These are phyloP conservation scores for Panaeolus cyanescens DNA, from an alignment of 768 basidiomycete genomes.

Conservation along the genomic window DNA sequence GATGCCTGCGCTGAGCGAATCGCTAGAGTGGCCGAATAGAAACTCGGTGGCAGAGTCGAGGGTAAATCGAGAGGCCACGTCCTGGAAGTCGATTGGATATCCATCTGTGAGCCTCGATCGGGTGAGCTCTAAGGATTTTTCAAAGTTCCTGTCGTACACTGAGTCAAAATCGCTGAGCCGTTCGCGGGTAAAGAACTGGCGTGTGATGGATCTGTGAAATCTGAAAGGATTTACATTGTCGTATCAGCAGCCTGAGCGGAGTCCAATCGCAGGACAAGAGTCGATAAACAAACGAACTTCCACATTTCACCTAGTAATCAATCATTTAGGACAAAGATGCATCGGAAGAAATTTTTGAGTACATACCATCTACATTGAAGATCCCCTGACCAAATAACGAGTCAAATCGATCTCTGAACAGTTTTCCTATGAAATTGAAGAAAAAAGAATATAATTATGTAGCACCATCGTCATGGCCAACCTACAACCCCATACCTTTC, in stretches of 20 bases:
- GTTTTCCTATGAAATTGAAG: constrained; percentile 19
- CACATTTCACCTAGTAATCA: constrained; percentile 55
- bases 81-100: constrained; percentile 61
- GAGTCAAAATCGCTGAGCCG: constrained; percentile 62
- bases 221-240: constrained; percentile 19
- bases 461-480: not conserved
- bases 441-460: not conserved
- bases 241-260: not conserved
- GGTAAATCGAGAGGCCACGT: constrained; percentile 53
- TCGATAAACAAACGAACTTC: constrained; percentile 46
- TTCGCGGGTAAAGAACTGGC: constrained; percentile 70
- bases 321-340: not conserved
- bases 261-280: not conserved
- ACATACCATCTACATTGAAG: constrained; percentile 61
- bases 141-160: constrained; percentile 59
- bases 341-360: not conserved
- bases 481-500: constrained; percentile 35
- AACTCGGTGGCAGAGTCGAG: constrained; percentile 66
- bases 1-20: constrained; percentile 48
- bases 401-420: constrained; percentile 25
- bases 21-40: constrained; percentile 55
- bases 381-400: too few relatives aligned
- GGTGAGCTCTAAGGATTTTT: constrained; percentile 45
- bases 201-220: constrained; percentile 66
- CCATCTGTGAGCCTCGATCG: constrained; percentile 46